These are phyloP conservation scores for Cryptosporidium bovis DNA, from an alignment of 169 alveolate species.

Conservation along the genomic window DNA sequence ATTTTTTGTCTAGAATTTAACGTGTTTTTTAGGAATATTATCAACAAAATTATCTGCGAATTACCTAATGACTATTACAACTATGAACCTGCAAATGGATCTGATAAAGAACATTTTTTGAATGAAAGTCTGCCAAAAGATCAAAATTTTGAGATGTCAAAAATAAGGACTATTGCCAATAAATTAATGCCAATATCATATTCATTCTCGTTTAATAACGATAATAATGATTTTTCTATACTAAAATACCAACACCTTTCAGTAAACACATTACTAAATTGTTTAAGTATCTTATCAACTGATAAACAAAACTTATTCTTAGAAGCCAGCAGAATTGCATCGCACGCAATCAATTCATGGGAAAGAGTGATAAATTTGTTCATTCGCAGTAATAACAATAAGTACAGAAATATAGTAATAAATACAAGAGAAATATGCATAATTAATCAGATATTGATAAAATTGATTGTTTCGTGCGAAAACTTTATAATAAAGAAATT, in stretches of 20 bases:
- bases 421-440: conserved; percentile 24
- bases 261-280: conserved; percentile 16
- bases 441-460: conserved; percentile 13
- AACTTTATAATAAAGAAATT: conserved; percentile 8
- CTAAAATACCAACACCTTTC: conserved; percentile 17
- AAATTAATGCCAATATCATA: conserved; percentile 1
- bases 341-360: conserved; percentile 36
- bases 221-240: neutral
- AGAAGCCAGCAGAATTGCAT: neutral
- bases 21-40: too few species aligned
- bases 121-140: neutral
- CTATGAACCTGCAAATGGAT: too few species aligned
- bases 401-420: neutral
- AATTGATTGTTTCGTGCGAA: conserved; percentile 21
- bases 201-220: conserved; percentile 20
- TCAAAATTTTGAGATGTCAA: conserved; percentile 4
- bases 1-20: neutral
- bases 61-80: too few species aligned
- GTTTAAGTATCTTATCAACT: conserved; percentile 28
- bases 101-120: too few species aligned
- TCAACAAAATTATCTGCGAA: neutral
- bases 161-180: conserved; percentile 4
- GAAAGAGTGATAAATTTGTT: neutral
- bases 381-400: too few species aligned
- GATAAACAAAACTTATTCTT: conserved; percentile 10